Conservation (phyloP, 2,329 filamentous ascomycete genomes). For the Ascochyta rabiei region DNA sequence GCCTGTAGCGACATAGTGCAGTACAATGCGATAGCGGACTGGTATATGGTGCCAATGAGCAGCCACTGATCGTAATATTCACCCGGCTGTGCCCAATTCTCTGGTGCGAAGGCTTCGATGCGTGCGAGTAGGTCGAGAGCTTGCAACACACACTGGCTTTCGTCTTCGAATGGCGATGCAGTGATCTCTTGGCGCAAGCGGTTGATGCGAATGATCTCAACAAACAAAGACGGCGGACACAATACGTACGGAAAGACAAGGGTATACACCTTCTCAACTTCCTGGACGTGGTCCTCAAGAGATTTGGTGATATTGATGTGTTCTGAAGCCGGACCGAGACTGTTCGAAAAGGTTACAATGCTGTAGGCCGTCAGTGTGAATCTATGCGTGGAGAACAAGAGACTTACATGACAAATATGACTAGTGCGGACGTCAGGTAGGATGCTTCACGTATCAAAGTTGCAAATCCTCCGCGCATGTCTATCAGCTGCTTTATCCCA, state of each 20-base stretch:
- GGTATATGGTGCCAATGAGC: conserved; percentile 31
- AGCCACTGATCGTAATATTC: conserved; percentile 28
- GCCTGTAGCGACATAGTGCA: conserved; percentile 37
- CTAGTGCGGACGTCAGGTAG: conserved; percentile 28
- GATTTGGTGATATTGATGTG: conserved; percentile 30
- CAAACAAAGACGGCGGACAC: conserved; percentile 33
- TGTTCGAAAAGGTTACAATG: conserved; percentile 33
- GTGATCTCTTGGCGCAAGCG: conserved; percentile 27
- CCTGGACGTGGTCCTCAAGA: conserved; percentile 16
- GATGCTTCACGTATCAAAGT: conserved; percentile 20
- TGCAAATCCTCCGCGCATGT: conserved; percentile 37
- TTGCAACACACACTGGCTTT: conserved; percentile 4
- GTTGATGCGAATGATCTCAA: conserved; percentile 33
- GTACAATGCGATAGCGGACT: conserved; percentile 35
- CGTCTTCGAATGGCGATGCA: conserved; percentile 9
- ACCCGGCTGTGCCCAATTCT: conserved; percentile 39
- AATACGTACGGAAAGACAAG: conserved; percentile 38
- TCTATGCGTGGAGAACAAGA: background rate
- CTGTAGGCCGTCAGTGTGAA: conserved; percentile 14
- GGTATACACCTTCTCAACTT: conserved; percentile 29
- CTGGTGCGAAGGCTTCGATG: conserved; percentile 29
- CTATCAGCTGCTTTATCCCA: conserved; percentile 34
- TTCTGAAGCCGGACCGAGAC: conserved; percentile 32
- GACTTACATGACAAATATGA: conserved; percentile 36
- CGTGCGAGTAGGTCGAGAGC: conserved; percentile 29